A percentile compares a stretch with the other conserved stretches of the same genome.
These are phyloP conservation scores for Globisporangium apiculatum DNA, from an alignment of 352 stramenopile species.

Conservation along the genomic window DNA sequence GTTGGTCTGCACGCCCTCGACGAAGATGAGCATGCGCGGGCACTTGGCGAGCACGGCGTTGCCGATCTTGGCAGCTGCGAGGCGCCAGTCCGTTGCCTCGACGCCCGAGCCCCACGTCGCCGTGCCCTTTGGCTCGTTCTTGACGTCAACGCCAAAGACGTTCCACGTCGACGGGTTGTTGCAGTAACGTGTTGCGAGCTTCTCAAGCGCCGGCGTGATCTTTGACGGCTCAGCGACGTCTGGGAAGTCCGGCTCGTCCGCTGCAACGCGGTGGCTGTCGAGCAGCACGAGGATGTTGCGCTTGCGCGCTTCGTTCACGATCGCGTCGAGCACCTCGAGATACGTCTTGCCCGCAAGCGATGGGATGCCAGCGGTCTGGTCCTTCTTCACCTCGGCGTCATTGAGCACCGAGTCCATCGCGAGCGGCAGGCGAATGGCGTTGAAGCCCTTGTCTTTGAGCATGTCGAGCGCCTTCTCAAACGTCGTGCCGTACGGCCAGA, in stretches of 20 bases:
- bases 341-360: slow-evolving; percentile 45
- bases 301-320: slow-evolving; percentile 44
- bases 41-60: slow-evolving; percentile 62
- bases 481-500: slow-evolving; percentile 61
- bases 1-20: slow-evolving; percentile 69
- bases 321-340: slow-evolving; percentile 47
- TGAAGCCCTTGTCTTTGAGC: slow-evolving; percentile 40
- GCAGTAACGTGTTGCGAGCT: slow-evolving; percentile 55
- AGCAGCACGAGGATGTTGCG: slow-evolving; percentile 69
- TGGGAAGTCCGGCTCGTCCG: slow-evolving; percentile 46
- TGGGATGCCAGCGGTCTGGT: slow-evolving; percentile 35
- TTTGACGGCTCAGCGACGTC: slow-evolving; percentile 43
- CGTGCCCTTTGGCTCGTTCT: slow-evolving; percentile 70
- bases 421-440: slow-evolving; percentile 54
- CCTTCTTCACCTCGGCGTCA: slow-evolving; percentile 31
- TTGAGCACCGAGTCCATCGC: slow-evolving; percentile 59
- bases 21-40: slow-evolving; percentile 57
- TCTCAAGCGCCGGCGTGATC: slow-evolving; percentile 48
- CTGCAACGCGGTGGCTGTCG: slow-evolving; percentile 58
- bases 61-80: slow-evolving; percentile 54
- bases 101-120: slow-evolving; percentile 59
- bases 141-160: slow-evolving; percentile 68
- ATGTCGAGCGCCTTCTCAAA: slow-evolving; percentile 42
- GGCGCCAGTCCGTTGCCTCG: slow-evolving; percentile 53
- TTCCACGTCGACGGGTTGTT: slow-evolving; percentile 59